Percentiles rank a stretch among this genome's conserved stretches.
Conservation (phyloP, 768 basidiomycete genomes). For the Suillus tomentosus region DNA sequence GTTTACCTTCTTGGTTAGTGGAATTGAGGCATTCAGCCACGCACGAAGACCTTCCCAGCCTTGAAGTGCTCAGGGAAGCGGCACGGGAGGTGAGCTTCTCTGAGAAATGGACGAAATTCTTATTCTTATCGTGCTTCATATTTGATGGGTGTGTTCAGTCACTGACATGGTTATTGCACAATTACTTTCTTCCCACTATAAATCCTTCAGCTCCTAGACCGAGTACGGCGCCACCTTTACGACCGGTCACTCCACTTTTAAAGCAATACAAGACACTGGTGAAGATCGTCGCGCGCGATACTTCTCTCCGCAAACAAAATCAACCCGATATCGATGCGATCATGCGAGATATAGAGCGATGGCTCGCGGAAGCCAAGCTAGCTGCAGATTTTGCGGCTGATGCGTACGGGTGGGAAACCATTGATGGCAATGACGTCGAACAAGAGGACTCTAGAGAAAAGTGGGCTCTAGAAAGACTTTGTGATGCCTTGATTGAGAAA, state of each 20-base stretch:
- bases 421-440: constrained; percentile 26
- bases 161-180: constrained; percentile 78
- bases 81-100: constrained; percentile 58
- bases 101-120: constrained; percentile 18
- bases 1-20: constrained; percentile 86
- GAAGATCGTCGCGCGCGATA: constrained; percentile 66
- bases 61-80: constrained; percentile 77
- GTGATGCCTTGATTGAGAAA: constrained; percentile 63
- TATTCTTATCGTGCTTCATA: constrained; percentile 14
- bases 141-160: constrained; percentile 47
- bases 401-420: constrained; percentile 48
- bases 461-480: constrained; percentile 70
- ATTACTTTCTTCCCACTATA: constrained; percentile 82
- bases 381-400: constrained; percentile 54
- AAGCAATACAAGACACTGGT: constrained; percentile 71
- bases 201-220: constrained; percentile 47
- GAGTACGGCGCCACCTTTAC: constrained; percentile 39
- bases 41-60: constrained; percentile 89
- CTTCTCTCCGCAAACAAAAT: constrained; percentile 53
- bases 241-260: constrained; percentile 67
- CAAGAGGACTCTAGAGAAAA: constrained; percentile 56
- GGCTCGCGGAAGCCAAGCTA: constrained; percentile 75
- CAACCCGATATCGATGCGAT: constrained; percentile 51
- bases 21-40: constrained; percentile 94
- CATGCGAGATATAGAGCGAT: constrained; percentile 70